phyloP scores from a whole-genome alignment of 2,329 filamentous ascomycete species.

The Xylaria sp. region DNA sequence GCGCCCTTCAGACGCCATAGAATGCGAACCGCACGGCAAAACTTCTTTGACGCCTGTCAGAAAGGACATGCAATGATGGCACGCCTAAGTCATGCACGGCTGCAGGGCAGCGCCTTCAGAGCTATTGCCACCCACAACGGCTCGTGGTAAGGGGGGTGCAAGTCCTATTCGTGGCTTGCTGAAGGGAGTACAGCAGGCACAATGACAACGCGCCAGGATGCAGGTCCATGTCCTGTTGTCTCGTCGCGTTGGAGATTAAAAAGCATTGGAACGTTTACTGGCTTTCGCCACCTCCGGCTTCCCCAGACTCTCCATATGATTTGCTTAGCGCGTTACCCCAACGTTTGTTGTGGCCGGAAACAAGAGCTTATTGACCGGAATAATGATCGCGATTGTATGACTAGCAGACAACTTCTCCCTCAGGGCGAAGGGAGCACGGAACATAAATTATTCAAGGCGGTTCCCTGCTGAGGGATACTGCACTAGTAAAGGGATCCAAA shows the following conservation, averaged over 20 bases:
- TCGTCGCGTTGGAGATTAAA: constrained; percentile 5
- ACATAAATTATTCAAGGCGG: not conserved
- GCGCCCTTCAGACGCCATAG: not conserved
- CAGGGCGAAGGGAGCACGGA: not conserved
- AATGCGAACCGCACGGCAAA: not conserved
- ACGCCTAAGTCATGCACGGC: not conserved
- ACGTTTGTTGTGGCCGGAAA: not conserved
- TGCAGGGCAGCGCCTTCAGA: constrained; percentile 8
- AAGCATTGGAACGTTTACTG: constrained; percentile 1
- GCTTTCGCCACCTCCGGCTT: not conserved
- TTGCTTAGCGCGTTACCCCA: not conserved
- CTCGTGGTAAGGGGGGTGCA: constrained; percentile 1
- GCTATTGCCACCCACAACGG: constrained; percentile 8
- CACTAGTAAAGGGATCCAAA: not conserved
- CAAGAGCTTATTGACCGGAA: not conserved
- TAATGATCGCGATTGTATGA: not conserved
- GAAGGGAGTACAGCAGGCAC: constrained; percentile 23
- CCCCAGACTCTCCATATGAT: not conserved
- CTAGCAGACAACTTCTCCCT: not conserved
- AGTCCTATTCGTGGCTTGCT: not conserved
- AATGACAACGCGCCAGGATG: not conserved
- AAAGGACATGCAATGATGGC: not conserved
- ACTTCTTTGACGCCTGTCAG: not conserved
- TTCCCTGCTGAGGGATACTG: not conserved
- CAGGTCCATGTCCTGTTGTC: constrained; percentile 16